Evolutionary conservation across 2,329 filamentous ascomycete species (phyloP), one percentile per base, ranked within the genome.

Genomic region (Penicillium nordicum): DNA sequence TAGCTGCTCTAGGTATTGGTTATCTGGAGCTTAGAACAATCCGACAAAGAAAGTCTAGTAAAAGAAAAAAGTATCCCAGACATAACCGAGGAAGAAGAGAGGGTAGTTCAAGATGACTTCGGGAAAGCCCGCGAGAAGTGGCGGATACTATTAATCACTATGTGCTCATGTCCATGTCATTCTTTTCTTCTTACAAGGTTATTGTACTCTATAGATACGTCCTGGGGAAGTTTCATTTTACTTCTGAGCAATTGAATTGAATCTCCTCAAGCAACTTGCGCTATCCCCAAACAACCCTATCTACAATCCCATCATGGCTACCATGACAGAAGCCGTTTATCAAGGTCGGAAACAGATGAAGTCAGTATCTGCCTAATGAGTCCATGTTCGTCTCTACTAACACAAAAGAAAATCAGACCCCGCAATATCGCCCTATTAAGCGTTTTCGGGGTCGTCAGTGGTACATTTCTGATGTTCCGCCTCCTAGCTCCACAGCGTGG

Each of bases 391-490:
- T 21, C 9, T n/a, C 9, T 21, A 12, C 8, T 52, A 10, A 52
- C 50, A 27, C 11, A 9, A n/a, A 21, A 21, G 4, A 14, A 21
- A 29, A 27, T 9, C 21, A 68, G 65, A 43, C 60, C 57, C 25
- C 63, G 62, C 23, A 65, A 58, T 12, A 55, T 63, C 40, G 66
- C 65, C 12, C 4, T 69, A 9, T 27, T 63, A 44, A 66, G 64
- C 43, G 60, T 62, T 29, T 52, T 55, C 38, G 62, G 64, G 1
- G 61, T 69, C 12, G 45, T 68, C 4, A 55, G 59, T 4, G 63
- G 63, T 32, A 54, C 58, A 11, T 58, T 52, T 41, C n/a, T 65
- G 16, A 36, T 67, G 38, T 68, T 66, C 40, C 57, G 63, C 18
- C 37, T 58, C 4, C 53, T 65, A 47, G 58, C 60, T 41, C 57